Conservation (phyloP, 2,329 filamentous ascomycete genomes). For the Tolypocladium tropicale region DNA sequence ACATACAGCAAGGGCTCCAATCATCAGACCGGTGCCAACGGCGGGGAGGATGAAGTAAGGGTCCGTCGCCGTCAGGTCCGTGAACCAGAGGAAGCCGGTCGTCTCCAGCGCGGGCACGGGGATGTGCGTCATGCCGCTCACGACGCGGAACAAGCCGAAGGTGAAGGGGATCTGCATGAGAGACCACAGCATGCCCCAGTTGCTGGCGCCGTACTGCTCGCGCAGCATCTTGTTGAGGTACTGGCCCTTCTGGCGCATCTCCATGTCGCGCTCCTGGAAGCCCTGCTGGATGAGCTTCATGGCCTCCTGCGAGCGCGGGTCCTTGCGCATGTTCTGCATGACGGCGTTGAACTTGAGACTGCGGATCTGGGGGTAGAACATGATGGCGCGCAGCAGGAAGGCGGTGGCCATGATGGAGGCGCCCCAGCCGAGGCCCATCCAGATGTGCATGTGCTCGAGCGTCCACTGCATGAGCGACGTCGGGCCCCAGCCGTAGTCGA, state of each 20-base stretch:
- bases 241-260: constrained; percentile 24
- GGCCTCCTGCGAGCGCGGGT: constrained; percentile 40
- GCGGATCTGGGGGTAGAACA: constrained; percentile 51
- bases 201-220: constrained; percentile 24
- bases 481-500: constrained; percentile 81
- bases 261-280: constrained; percentile 30
- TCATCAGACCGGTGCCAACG: constrained; percentile 45
- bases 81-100: constrained; percentile 68
- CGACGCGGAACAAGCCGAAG: constrained; percentile 69
- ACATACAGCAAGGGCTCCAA: constrained; percentile 42
- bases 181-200: constrained; percentile 24
- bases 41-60: constrained; percentile 68
- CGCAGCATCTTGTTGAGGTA: constrained; percentile 24
- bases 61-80: constrained; percentile 65
- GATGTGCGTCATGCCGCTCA: constrained; percentile 62
- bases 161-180: constrained; percentile 53
- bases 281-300: constrained; percentile 40
- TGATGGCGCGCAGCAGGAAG: constrained; percentile 49
- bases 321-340: constrained; percentile 44
- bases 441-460: constrained; percentile 77
- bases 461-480: constrained; percentile 63
- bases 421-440: constrained; percentile 71
- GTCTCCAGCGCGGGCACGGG: constrained; percentile 71
- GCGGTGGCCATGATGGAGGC: constrained; percentile 58
- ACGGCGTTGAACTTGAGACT: constrained; percentile 35